Base-by-base conservation (phyloP, 2,329 filamentous ascomycete genomes). In the Cladobotryum mycophilum region DNA sequence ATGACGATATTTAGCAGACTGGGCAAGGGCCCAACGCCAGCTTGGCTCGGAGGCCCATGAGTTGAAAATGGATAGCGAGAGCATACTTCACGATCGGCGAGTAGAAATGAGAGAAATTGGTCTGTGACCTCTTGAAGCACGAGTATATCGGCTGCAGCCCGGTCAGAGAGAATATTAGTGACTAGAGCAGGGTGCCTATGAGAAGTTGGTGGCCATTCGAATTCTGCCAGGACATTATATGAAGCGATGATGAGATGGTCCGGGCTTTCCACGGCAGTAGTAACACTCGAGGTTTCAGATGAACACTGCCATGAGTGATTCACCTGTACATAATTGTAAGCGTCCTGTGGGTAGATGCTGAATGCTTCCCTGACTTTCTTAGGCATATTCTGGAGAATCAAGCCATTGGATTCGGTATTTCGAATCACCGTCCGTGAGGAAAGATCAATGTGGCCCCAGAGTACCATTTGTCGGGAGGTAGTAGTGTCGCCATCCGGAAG, bases 81-180 rank as follows among this genome's bases (percentile, higher is more conserved):
- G 25, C 71, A 70, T 20, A 86, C 67, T 2, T 65, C 58, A 2
- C 65, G 52, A 49, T 79, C 62, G 3, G 61, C 58, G 2, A 86
- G 74, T 1, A 87, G 66, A 51, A 73, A 75, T 0, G 72, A 70
- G 0, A 87, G 71, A 53, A 86, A 84, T 38, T 79, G 72, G 54
- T 86, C 82, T 0, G 81, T 84, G 1, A 86, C 78, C 64, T 86
- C 84, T 60, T 86, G 76, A 5, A 87, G 70, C 3, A 79, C 67
- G 8, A 80, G 56, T 3, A 79, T 63, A 50, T 80, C 76, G 7
- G 77, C 68, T 1, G 59, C 52, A 3, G 75, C 74, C 7, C 65
- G 61, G 4, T 60, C 49, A 0, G 71, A 69, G 4, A 79, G 59
- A 2, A 80, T 62, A 49, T 71, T 78, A 6, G 63, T 58, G 17